Evolutionary conservation across 108 stramenopile species (phyloP).

Genomic region (Fistulifera solaris): DNA sequence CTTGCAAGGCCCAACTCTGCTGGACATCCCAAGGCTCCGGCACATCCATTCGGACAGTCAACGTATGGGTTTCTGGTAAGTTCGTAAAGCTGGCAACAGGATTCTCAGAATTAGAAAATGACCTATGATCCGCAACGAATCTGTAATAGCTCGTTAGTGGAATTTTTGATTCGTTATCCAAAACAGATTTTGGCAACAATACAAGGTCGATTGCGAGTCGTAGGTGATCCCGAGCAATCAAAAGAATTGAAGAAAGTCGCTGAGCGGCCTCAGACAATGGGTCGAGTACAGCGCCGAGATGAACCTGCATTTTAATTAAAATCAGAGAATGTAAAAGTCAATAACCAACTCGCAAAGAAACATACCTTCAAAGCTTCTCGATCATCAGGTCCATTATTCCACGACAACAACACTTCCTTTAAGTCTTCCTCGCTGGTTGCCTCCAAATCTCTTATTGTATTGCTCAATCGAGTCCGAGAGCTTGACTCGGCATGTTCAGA

Average conservation of each 20-base stretch:
- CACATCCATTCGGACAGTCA: slow-evolving; percentile 93
- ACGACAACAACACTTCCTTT: slow-evolving; percentile 11
- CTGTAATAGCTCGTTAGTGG: slow-evolving; percentile 92
- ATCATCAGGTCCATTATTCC: slow-evolving; percentile 30
- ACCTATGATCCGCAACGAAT: slow-evolving; percentile 72
- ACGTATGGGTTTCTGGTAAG: slow-evolving; percentile 78
- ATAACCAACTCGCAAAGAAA: slow-evolving; percentile 21
- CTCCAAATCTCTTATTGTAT: too few species aligned
- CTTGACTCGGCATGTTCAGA: not conserved
- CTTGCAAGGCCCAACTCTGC: slow-evolving; percentile 70
- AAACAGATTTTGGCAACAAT: slow-evolving; percentile 44
- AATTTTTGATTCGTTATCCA: slow-evolving; percentile 51
- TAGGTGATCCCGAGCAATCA: slow-evolving; percentile 65
- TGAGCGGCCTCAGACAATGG: slow-evolving; percentile 86
- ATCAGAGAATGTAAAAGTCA: too few species aligned
- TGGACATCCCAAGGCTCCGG: slow-evolving; percentile 97
- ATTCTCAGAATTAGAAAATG: slow-evolving; percentile 24
- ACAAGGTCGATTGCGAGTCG: slow-evolving; percentile 57
- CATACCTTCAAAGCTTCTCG: slow-evolving; percentile 8
- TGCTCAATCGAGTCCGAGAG: not conserved
- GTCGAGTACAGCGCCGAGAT: slow-evolving; percentile 75
- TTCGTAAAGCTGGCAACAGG: slow-evolving; percentile 70
- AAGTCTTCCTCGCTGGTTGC: too few species aligned
- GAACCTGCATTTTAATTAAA: slow-evolving; percentile 19
- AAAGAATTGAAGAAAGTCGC: slow-evolving; percentile 70